These are phyloP conservation scores for Physaria fendleri DNA, from an alignment of 345 rosid species.

Conservation along the genomic window DNA sequence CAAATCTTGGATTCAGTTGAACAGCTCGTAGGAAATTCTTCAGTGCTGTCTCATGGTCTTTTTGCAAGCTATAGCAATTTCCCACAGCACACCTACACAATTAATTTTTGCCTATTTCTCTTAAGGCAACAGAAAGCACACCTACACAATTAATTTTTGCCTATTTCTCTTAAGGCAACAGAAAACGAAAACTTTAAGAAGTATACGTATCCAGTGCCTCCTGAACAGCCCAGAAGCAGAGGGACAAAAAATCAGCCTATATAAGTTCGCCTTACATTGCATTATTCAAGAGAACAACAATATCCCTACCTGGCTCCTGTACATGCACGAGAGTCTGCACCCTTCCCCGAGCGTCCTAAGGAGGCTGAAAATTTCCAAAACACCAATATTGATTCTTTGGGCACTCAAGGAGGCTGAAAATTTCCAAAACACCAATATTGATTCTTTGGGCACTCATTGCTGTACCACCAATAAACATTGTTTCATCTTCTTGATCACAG, in stretches of 20 bases:
- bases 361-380: constrained; percentile 69
- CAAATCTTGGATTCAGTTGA: constrained; percentile 78
- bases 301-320: constrained; percentile 70
- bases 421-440: constrained; percentile 59
- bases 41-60: constrained; percentile 95
- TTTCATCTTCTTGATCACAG: constrained; percentile 55
- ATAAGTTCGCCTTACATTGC: not conserved
- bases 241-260: constrained; percentile 10
- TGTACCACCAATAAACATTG: constrained; percentile 42
- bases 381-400: constrained; percentile 52
- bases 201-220: constrained; percentile 77
- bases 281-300: constrained; percentile 8
- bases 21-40: constrained; percentile 92
- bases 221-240: constrained; percentile 42
- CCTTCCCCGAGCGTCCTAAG: constrained; percentile 87
- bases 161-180: constrained; percentile 7
- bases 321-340: constrained; percentile 77
- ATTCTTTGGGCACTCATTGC: constrained; percentile 43
- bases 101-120: not conserved
- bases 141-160: constrained; percentile 42
- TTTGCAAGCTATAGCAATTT: constrained; percentile 93
- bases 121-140: too few relatives aligned
- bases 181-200: too few relatives aligned
- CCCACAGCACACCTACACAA: constrained; percentile 96
- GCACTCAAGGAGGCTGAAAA: constrained; percentile 69